phyloP scores from a whole-genome alignment of 2,329 filamentous ascomycete genomes.

The Aureobasidium melanogenum region DNA sequence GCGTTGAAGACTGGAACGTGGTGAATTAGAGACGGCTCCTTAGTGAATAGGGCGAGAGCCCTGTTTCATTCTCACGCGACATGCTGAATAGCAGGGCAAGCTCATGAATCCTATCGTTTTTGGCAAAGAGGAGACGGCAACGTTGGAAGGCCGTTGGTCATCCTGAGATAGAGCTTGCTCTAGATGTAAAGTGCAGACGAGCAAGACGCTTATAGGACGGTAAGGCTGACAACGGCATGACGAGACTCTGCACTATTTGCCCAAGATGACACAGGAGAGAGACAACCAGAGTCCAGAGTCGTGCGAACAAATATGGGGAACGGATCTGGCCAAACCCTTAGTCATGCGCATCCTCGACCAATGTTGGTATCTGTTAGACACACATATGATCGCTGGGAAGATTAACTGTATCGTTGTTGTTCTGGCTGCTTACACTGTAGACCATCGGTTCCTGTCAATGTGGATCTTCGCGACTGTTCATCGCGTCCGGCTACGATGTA shows the following conservation, averaged over 20 bases:
- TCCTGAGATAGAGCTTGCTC: background rate
- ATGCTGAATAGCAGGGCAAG: background rate
- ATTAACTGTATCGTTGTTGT: background rate
- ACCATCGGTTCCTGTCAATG: background rate
- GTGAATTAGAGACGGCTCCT: background rate
- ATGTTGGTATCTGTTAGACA: background rate
- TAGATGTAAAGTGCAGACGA: background rate
- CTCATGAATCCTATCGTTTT: background rate
- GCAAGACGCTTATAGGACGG: background rate
- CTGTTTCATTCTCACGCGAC: background rate
- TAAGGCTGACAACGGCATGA: background rate
- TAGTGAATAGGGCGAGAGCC: background rate
- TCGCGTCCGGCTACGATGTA: background rate
- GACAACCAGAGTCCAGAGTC: background rate
- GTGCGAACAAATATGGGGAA: background rate
- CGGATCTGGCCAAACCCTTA: background rate
- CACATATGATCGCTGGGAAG: no score
- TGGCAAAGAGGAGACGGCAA: background rate
- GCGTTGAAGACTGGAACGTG: background rate
- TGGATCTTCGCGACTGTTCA: background rate
- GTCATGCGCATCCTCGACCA: background rate
- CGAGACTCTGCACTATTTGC: background rate
- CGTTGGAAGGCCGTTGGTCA: background rate
- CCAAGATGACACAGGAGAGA: background rate
- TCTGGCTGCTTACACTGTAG: background rate